Evolutionary conservation across 2,329 filamentous ascomycete species (phyloP).

Genomic region (Colletotrichum orchidophilum): DNA sequence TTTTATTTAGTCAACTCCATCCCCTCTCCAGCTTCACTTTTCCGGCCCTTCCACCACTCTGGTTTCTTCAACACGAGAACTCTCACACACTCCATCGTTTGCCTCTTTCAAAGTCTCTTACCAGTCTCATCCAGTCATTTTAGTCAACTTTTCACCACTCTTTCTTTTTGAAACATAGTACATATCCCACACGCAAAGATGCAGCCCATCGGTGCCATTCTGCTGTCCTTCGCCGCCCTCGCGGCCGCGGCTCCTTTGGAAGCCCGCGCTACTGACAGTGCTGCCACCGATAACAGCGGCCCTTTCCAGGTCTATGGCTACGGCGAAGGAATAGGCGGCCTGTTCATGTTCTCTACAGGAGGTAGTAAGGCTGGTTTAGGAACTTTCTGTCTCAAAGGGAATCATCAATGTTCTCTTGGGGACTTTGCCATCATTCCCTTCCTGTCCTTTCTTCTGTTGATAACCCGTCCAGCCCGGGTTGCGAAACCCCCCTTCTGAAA

Average conservation of each 20-base stretch:
- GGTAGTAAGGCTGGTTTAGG: constrained; percentile 31
- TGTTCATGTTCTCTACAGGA: constrained; percentile 37
- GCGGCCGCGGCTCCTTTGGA: constrained; percentile 16
- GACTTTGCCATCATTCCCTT: no score
- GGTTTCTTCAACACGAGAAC: neutral
- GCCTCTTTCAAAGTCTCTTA: neutral
- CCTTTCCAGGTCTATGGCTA: constrained; percentile 42
- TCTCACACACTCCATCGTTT: constrained; percentile 14
- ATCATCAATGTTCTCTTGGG: neutral
- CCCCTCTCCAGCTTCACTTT: neutral
- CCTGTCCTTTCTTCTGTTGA: neutral
- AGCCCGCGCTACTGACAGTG: constrained; percentile 32
- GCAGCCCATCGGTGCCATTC: constrained; percentile 1
- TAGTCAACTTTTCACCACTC: neutral
- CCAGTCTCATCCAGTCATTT: constrained; percentile 11
- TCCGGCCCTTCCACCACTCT: neutral
- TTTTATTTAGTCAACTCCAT: constrained; percentile 18
- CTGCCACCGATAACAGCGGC: neutral
- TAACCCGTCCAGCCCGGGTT: neutral
- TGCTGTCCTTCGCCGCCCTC: constrained; percentile 19
- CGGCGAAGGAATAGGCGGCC: constrained; percentile 38
- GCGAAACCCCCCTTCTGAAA: neutral
- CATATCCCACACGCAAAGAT: neutral
- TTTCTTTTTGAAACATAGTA: neutral
- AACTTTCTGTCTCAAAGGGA: neutral